Conservation (phyloP, 1,284 basidiomycete genomes). For the Marasmius fiardii region DNA sequence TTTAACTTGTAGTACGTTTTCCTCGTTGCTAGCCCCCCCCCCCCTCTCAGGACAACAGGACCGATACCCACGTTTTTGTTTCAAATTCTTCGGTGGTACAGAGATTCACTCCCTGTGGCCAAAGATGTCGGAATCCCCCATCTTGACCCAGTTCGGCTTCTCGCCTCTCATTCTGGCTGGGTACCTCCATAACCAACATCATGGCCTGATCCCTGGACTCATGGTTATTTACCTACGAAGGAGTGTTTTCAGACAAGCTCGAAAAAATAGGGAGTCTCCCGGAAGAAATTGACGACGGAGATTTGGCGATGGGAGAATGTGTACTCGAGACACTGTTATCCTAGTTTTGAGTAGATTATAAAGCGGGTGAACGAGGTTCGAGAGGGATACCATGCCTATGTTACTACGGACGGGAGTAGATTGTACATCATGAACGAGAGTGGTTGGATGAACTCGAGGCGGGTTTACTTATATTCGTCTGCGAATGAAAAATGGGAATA, state of each 20-base stretch:
- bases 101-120: slow-evolving; percentile 43
- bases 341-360: slow-evolving; percentile 42
- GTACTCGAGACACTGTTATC: slow-evolving; percentile 47
- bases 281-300: slow-evolving; percentile 10
- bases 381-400: slow-evolving; percentile 14
- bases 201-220: slow-evolving; percentile 11
- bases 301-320: slow-evolving; percentile 17
- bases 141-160: slow-evolving; percentile 43
- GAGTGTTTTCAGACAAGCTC: slow-evolving; percentile 45
- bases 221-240: slow-evolving; percentile 58
- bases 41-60: too few species aligned
- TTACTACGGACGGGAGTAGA: neutral
- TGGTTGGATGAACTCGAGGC: slow-evolving; percentile 45
- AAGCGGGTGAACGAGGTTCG: slow-evolving; percentile 37
- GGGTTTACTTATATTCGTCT: slow-evolving; percentile 29
- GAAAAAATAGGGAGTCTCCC: slow-evolving; percentile 16
- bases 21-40: too few species aligned
- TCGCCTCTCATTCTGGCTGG: slow-evolving; percentile 40
- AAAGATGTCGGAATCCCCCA: slow-evolving; percentile 37
- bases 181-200: slow-evolving; percentile 31
- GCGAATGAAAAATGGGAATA: slow-evolving; percentile 18
- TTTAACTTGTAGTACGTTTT: slow-evolving; percentile 38
- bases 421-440: slow-evolving; percentile 45
- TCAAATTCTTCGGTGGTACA: slow-evolving; percentile 40
- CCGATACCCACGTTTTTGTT: neutral